Percentiles rank a stretch among this genome's conserved stretches.
phyloP scores from a whole-genome alignment of 208 protist genomes.

The Leishmania arabica region DNA sequence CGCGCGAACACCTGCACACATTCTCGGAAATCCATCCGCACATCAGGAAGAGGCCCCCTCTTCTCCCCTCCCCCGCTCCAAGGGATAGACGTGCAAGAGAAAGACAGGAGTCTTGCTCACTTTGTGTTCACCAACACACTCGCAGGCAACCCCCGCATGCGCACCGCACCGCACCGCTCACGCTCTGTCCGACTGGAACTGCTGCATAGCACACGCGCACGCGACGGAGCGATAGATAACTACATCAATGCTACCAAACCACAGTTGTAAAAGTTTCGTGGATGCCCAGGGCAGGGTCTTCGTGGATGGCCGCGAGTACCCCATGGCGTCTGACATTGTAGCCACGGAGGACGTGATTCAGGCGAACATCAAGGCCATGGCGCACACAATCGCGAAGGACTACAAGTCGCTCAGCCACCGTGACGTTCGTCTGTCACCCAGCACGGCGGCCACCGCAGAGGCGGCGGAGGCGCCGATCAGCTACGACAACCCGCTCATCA shows the following conservation, averaged over 20 bases:
- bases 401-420: conserved; percentile 65
- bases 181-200: background rate
- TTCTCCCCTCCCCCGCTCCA: background rate
- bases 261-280: conserved; percentile 34
- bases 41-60: background rate
- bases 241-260: conserved; percentile 18
- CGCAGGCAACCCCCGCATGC: background rate
- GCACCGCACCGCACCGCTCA: background rate
- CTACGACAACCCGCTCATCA: conserved; percentile 80
- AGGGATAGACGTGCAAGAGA: background rate
- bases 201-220: background rate
- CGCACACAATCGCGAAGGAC: conserved; percentile 58
- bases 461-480: conserved; percentile 52
- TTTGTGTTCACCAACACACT: background rate
- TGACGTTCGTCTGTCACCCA: conserved; percentile 31
- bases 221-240: background rate
- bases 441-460: background rate
- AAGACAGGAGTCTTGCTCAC: background rate
- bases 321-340: conserved; percentile 72
- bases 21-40: background rate
- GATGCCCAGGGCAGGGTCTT: conserved; percentile 52
- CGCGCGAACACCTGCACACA: background rate
- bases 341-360: conserved; percentile 81
- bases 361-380: conserved; percentile 45
- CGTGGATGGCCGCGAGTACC: conserved; percentile 79